Evolutionary conservation across 2,329 filamentous ascomycete species (phyloP), one percentile per base, ranked within the genome.

Genomic region (Colletotrichum gigasporum): DNA sequence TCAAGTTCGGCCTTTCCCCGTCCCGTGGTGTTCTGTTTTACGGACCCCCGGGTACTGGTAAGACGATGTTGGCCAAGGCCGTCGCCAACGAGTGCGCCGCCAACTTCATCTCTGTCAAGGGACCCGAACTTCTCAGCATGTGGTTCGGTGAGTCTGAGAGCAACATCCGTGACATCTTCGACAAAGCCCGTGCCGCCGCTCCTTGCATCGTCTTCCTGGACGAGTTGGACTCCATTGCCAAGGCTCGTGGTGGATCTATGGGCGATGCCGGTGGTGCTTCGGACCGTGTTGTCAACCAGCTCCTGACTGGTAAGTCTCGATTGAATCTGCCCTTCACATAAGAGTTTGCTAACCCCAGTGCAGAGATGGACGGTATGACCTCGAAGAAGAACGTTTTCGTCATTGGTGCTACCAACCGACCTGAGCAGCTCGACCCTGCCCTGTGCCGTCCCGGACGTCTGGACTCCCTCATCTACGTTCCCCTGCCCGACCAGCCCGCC

Each of bases 351-450:
- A 61, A 68, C 30, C 28, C 16, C 8, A 39, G 41, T 18, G 14
- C 68, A 91, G 93, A 98, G 88, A 97, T 98, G 95, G 95, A 98
- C 72, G 95, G 95, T 74, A 98, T 98, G 95, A 98, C 95, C 45
- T 97, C 95, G 37, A 99, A 99, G 92, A 99, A 99, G 92, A 99
- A 99, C 79, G 96, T 99, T 69, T 99, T 99, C 82, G 96, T 99
- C 70, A 99, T 99, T 73, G 96, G 96, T 79, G 96, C 96, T 45
- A 99, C 96, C 80, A 99, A 99, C 86, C 89, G 96, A 84, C 96
- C 96, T 42, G 96, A 99, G 85, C 96, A 98, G 85, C 92, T 99
- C 65, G 96, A 99, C 80, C 96, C 96, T 77, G 96, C 96, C 72
- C 88, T 99, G 72, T 97, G 95, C 88, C 94, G 96, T 87, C 96